phyloP scores from a whole-genome alignment of 257 asterid genomes.

The Phtheirospermum japonicum region DNA sequence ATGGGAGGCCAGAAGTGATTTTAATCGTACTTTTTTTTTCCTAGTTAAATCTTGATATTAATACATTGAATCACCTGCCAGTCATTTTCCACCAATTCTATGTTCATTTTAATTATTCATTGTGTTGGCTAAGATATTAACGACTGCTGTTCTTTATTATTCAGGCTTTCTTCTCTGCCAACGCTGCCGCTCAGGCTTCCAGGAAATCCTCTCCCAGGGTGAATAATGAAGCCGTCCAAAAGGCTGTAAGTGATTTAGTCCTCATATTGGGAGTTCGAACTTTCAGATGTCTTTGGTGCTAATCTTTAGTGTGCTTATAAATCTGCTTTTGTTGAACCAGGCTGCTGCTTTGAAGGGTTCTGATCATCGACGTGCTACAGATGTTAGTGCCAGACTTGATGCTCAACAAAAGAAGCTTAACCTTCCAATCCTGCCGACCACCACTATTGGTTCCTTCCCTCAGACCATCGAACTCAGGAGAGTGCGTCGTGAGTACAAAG shows the following conservation, averaged over 20 bases:
- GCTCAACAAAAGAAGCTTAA: conserved; percentile 97
- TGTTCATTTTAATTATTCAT: background rate
- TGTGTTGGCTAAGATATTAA: background rate
- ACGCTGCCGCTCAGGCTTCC: conserved; percentile 91
- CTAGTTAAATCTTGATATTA: background rate
- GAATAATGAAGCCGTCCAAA: conserved; percentile 85
- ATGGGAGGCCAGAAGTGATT: background rate
- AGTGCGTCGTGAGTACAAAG: conserved; percentile 98
- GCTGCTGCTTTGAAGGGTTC: conserved; percentile 88
- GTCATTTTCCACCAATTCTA: background rate
- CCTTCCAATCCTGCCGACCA: conserved; percentile 96
- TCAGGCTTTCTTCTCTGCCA: conserved; percentile 79
- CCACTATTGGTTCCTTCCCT: conserved; percentile 98
- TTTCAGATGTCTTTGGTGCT: conserved; percentile 8
- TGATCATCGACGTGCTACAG: conserved; percentile 95
- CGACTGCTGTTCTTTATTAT: conserved; percentile 20
- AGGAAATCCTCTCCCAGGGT: conserved; percentile 95
- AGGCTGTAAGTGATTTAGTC: conserved; percentile 74
- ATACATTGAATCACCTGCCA: background rate
- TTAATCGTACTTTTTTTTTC: no score
- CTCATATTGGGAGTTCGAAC: background rate
- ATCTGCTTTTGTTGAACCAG: conserved; percentile 32
- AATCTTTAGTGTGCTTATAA: conserved; percentile 20
- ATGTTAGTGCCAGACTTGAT: conserved; percentile 90
- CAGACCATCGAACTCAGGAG: conserved; percentile 90